Evolutionary conservation across 768 basidiomycete genomes (phyloP).

Genomic region (Vararia minispora): DNA sequence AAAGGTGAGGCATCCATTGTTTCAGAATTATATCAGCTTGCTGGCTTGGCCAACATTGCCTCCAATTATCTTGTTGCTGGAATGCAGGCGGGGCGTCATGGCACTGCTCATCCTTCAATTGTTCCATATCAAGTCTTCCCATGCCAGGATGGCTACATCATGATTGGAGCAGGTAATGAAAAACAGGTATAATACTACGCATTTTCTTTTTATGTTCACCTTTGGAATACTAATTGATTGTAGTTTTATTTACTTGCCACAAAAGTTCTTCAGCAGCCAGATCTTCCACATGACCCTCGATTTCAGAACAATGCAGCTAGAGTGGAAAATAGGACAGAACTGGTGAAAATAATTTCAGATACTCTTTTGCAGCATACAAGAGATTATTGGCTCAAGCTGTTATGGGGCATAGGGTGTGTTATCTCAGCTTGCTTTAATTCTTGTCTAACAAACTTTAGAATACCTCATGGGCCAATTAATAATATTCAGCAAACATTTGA

Average conservation of each 20-base stretch:
- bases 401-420: slow-evolving; percentile 73
- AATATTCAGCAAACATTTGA: slow-evolving; percentile 82
- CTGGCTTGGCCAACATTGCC: slow-evolving; percentile 85
- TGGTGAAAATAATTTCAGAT: slow-evolving; percentile 58
- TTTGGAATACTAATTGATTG: not conserved
- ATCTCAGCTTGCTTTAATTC: not conserved
- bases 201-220: not conserved
- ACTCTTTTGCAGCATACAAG: slow-evolving; percentile 45
- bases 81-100: slow-evolving; percentile 72
- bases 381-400: slow-evolving; percentile 62
- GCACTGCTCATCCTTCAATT: slow-evolving; percentile 91
- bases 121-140: slow-evolving; percentile 90
- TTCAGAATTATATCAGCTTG: slow-evolving; percentile 40
- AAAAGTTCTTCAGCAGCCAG: slow-evolving; percentile 49
- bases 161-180: slow-evolving; percentile 92
- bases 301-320: slow-evolving; percentile 69
- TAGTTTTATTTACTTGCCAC: slow-evolving; percentile 65
- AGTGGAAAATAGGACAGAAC: slow-evolving; percentile 62
- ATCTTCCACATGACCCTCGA: slow-evolving; percentile 45
- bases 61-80: slow-evolving; percentile 88
- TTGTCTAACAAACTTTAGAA: slow-evolving; percentile 28
- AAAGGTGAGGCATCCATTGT: not conserved
- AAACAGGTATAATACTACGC: slow-evolving; percentile 43
- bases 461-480: slow-evolving; percentile 89
- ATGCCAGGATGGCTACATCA: slow-evolving; percentile 78